Base-by-base conservation (phyloP, 2,329 filamentous ascomycete species). In the Pseudogymnoascus sp. region DNA sequence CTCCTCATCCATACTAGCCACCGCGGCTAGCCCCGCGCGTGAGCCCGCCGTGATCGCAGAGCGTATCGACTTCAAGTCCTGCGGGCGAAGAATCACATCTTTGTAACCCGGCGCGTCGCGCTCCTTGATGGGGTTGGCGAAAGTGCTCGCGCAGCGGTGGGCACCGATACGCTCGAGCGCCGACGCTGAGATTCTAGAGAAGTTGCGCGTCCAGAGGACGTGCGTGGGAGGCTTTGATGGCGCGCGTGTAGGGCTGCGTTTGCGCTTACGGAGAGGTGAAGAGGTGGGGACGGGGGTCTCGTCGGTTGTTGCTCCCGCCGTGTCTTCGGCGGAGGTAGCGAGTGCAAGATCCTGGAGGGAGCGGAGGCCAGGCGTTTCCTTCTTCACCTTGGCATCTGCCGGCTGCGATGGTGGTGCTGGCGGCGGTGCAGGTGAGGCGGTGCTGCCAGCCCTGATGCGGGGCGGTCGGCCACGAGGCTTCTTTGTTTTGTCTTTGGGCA, bases 61-160 rank as follows among this genome's bases (percentile, higher is more conserved):
- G 65, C 89, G 87, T 68, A 93, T 91, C 2, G 84, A 86, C 66
- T 90, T 92, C 58, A 93, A 82, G 71, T 92, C 88, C 70, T 91
- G 88, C 0, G 90, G 87, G 59, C 87, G 85, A 62, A 89, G 80
- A 41, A 93, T 87, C 61, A 92, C 83, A 66, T 85, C 84, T 65
- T 83, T 84, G 70, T 93, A 93, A 4, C 88, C 88, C 0, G 89
- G 89, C 0, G 89, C 90, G 68, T 91, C 87, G 38, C 83, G 83
- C 66, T 91, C 88, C 10, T 88, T 87, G 59, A 93, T 81, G 1
- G 88, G 86, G 62, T 87, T 86, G 29, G 88, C 86, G 71, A 93
- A 93, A 74, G 91, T 90, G 67, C 90, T 91, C 52, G 89, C 90
- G 68, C 89, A 84, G 35, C 89, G 87, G 72, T 92, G 89, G 61